Conservation (phyloP, 2,329 filamentous ascomycete genomes). For the Neobulgaria alba region DNA sequence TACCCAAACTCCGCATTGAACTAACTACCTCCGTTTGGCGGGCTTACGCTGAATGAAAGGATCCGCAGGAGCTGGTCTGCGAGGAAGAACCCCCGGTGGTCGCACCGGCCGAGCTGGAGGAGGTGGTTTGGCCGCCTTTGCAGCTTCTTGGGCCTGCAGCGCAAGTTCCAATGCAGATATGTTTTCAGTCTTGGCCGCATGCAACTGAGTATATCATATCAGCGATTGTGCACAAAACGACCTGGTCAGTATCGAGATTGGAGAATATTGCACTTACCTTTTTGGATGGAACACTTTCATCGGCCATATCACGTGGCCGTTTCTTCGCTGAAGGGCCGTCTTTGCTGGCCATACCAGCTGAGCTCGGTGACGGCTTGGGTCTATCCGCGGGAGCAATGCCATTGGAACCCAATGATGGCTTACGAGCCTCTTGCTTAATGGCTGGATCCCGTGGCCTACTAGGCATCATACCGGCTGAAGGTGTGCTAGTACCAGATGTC, state of each 20-base stretch:
- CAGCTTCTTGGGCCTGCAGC: slow-evolving; percentile 16
- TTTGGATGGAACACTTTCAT: slow-evolving; percentile 14
- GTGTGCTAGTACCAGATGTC: slow-evolving; percentile 5
- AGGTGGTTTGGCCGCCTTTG: slow-evolving; percentile 9
- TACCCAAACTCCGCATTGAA: too few relatives aligned
- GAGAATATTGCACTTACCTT: slow-evolving; percentile 11
- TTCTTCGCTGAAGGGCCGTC: slow-evolving; percentile 8
- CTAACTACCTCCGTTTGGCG: slow-evolving; percentile 3
- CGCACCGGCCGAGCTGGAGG: slow-evolving; percentile 9
- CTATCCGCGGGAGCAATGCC: not conserved
- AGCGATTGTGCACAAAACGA: too few relatives aligned
- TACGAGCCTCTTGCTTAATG: slow-evolving; percentile 2
- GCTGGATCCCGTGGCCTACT: slow-evolving; percentile 2
- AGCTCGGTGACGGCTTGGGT: not conserved
- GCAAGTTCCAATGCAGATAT: slow-evolving; percentile 14
- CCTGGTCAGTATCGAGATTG: not conserved
- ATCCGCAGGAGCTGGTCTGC: slow-evolving; percentile 18
- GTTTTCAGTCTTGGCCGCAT: slow-evolving; percentile 1
- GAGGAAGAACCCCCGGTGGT: slow-evolving; percentile 17
- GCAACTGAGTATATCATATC: not conserved
- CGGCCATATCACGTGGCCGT: slow-evolving; percentile 11
- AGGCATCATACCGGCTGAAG: not conserved
- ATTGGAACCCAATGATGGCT: slow-evolving; percentile 1
- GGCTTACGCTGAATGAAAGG: slow-evolving; percentile 20
- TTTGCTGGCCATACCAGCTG: not conserved